A percentile compares a stretch with the other conserved stretches of the same genome.
phyloP scores from a whole-genome alignment of 306 rosid species.

The Quercus suber region DNA sequence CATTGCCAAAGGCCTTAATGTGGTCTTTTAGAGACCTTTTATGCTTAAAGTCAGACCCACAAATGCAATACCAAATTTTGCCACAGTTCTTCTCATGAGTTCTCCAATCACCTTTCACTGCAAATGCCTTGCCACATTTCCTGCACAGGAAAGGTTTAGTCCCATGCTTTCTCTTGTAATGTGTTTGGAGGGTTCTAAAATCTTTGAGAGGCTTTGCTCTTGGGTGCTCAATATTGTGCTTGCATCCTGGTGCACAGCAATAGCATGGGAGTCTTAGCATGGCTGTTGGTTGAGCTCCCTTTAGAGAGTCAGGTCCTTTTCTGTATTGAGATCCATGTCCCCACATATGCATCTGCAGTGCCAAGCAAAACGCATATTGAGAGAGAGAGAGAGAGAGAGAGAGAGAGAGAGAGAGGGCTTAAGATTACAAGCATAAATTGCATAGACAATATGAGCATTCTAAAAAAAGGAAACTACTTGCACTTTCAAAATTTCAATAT shows the following conservation, averaged over 20 bases:
- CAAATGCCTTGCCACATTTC: constrained; percentile 55
- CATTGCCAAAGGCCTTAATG: constrained; percentile 49
- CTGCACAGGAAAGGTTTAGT: constrained; percentile 53
- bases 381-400: background rate
- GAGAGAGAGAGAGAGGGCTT: too few relatives aligned
- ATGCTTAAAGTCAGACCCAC: constrained; percentile 77
- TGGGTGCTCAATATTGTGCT: constrained; percentile 68
- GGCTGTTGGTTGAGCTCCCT: constrained; percentile 46
- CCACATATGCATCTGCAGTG: constrained; percentile 67
- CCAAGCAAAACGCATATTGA: background rate
- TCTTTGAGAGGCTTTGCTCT: constrained; percentile 58
- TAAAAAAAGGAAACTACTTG: too few relatives aligned
- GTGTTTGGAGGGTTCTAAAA: constrained; percentile 69
- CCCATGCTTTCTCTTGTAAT: constrained; percentile 70
- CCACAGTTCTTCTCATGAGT: constrained; percentile 79
- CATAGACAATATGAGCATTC: too few relatives aligned
- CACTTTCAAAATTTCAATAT: too few relatives aligned
- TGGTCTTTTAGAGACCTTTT: constrained; percentile 71
- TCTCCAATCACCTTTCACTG: constrained; percentile 73
- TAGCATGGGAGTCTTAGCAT: constrained; percentile 52
- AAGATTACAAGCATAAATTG: too few relatives aligned
- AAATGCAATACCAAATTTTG: constrained; percentile 53
- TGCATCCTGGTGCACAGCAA: constrained; percentile 56
- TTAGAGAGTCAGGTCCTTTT: constrained; percentile 53
- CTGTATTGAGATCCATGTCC: constrained; percentile 64